A percentile compares a stretch with the other conserved stretches of the same genome.
Evolutionary conservation across 495 filamentous ascomycete species (phyloP).

Genomic region (Neurospora sp.): DNA sequence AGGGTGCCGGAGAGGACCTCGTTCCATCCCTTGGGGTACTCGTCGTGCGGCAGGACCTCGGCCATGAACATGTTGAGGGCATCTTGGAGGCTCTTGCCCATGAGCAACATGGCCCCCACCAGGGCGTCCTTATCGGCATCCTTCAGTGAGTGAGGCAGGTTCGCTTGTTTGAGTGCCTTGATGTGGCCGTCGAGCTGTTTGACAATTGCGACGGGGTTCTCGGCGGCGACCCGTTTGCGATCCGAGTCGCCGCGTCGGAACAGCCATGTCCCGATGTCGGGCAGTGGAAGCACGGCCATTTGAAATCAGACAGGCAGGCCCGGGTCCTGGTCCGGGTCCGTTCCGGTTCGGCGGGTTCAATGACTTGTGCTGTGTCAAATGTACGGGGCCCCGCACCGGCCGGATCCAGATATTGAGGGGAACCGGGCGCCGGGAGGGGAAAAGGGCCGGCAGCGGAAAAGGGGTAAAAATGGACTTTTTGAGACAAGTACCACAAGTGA

Average conservation of each 20-base stretch:
- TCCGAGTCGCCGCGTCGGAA: slow-evolving; percentile 16
- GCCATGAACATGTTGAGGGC: slow-evolving; percentile 17
- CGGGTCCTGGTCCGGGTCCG: background rate
- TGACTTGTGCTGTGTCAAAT: background rate
- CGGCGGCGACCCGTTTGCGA: background rate
- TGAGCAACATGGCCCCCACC: slow-evolving; percentile 19
- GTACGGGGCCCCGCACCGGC: background rate
- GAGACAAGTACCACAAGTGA: background rate
- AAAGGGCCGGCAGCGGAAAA: background rate
- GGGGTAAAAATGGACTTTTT: background rate
- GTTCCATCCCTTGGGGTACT: slow-evolving; percentile 17
- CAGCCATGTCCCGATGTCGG: slow-evolving; percentile 18
- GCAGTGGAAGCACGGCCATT: slow-evolving; percentile 14
- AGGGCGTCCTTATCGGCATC: slow-evolving; percentile 20
- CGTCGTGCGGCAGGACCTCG: slow-evolving; percentile 19
- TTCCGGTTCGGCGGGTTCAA: background rate
- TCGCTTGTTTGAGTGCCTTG: slow-evolving; percentile 10
- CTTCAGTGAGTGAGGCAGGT: slow-evolving; percentile 8
- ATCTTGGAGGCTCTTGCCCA: slow-evolving; percentile 18
- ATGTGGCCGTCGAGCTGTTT: slow-evolving; percentile 16
- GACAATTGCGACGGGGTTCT: slow-evolving; percentile 15
- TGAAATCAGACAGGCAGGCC: background rate
- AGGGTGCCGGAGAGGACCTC: slow-evolving; percentile 22
- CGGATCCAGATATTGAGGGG: background rate
- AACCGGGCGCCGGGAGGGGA: background rate